Conservation (phyloP, 495 filamentous ascomycete genomes). For the Trichoderma reesei region DNA sequence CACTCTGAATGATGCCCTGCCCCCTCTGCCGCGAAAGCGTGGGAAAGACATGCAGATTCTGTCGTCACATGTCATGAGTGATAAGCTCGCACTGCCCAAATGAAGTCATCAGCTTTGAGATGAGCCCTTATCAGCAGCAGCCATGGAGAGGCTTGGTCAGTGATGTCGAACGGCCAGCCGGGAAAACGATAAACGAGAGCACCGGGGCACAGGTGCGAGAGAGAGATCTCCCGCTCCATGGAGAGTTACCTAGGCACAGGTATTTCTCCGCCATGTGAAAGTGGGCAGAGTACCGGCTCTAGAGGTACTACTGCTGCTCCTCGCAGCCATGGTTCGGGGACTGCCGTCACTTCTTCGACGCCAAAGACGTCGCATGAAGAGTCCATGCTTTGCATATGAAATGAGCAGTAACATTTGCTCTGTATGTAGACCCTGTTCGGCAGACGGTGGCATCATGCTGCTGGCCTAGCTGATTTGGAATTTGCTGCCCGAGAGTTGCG, state of each 20-base stretch:
- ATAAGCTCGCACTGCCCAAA: background rate
- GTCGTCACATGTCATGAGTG: background rate
- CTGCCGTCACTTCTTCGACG: background rate
- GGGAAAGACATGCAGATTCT: background rate
- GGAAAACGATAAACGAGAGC: background rate
- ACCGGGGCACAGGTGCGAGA: background rate
- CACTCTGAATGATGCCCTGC: too few species aligned
- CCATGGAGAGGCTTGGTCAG: background rate
- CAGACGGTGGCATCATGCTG: background rate
- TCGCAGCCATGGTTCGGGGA: background rate
- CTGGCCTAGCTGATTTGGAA: background rate
- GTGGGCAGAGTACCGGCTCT: background rate
- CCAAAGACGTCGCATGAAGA: background rate
- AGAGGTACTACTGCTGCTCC: background rate
- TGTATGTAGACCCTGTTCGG: background rate
- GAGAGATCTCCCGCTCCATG: background rate
- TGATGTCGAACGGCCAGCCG: background rate
- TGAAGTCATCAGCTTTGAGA: background rate
- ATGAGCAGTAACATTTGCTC: background rate
- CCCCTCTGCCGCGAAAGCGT: too few species aligned
- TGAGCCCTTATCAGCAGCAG: background rate
- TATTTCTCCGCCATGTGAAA: conserved; percentile 9
- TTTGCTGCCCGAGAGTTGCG: background rate
- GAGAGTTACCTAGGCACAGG: background rate
- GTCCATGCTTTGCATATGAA: background rate